A percentile compares a stretch with the other conserved stretches of the same genome.
These are phyloP conservation scores for Nannochloris sp. DNA, from an alignment of 139 green algal species.

Conservation along the genomic window DNA sequence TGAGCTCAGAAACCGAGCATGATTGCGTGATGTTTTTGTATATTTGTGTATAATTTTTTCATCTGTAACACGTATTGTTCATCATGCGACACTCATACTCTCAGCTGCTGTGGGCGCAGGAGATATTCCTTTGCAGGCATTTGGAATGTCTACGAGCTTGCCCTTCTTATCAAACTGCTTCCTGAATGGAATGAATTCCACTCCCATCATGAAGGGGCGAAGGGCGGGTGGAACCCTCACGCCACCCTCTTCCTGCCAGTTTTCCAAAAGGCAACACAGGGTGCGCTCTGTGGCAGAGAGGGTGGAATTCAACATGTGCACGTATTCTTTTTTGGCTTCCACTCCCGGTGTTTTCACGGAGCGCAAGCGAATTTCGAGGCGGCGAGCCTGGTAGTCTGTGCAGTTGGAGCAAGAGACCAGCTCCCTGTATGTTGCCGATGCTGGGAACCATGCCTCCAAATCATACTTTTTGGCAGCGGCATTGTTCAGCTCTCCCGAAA, in stretches of 20 bases:
- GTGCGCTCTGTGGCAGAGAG: constrained; percentile 93
- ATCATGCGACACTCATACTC: not conserved
- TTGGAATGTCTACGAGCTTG: constrained; percentile 44
- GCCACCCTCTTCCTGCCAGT: constrained; percentile 57
- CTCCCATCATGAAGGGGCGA: constrained; percentile 82
- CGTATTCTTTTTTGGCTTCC: constrained; percentile 73
- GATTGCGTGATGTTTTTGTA: too few species aligned
- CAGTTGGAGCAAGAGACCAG: constrained; percentile 98
- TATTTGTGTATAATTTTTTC: too few species aligned
- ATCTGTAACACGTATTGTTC: too few species aligned
- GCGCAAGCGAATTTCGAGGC: constrained; percentile 74
- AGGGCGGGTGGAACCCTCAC: constrained; percentile 55
- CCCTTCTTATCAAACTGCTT: constrained; percentile 57
- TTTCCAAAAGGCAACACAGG: constrained; percentile 97
- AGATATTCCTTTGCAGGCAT: constrained; percentile 3
- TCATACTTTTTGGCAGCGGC: constrained; percentile 99
- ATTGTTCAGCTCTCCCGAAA: constrained; percentile 95
- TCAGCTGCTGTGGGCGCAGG: constrained; percentile 1
- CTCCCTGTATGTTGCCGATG: constrained; percentile 79
- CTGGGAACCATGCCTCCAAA: constrained; percentile 98
- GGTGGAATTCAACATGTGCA: constrained; percentile 98
- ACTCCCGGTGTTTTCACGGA: constrained; percentile 41
- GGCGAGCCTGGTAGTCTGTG: constrained; percentile 86
- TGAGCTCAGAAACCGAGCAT: not conserved
- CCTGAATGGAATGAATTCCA: constrained; percentile 89